Conservation (phyloP, 1,284 basidiomycete species). For the Neolentinus lepideus region DNA sequence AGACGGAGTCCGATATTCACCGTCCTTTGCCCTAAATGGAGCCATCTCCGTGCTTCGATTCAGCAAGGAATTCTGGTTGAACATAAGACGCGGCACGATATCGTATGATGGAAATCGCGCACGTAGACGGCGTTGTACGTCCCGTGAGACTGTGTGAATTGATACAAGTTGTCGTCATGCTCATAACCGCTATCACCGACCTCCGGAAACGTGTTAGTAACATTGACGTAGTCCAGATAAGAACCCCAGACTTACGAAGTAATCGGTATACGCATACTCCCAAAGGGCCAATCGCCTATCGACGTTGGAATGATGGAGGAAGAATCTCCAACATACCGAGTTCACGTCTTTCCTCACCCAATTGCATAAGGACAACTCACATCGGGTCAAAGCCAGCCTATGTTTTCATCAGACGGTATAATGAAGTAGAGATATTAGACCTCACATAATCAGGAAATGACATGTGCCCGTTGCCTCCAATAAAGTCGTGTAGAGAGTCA, state of each 20-base stretch:
- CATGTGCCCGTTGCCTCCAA: neutral
- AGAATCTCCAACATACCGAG: slow-evolving; percentile 8
- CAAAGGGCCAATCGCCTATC: slow-evolving; percentile 12
- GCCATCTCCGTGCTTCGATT: slow-evolving; percentile 1
- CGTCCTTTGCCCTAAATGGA: slow-evolving; percentile 4
- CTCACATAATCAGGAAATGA: neutral
- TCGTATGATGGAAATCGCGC: neutral
- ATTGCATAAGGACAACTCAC: too few relatives aligned
- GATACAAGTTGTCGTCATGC: neutral
- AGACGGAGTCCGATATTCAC: slow-evolving; percentile 4
- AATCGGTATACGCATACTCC: slow-evolving; percentile 13
- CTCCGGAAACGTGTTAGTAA: neutral
- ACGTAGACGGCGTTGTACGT: slow-evolving; percentile 4
- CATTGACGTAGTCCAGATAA: neutral
- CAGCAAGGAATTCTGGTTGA: neutral
- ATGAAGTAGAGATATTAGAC: neutral
- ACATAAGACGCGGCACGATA: neutral
- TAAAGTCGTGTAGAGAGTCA: neutral
- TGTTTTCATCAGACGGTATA: too few relatives aligned
- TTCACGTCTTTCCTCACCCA: too few relatives aligned
- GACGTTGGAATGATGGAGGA: slow-evolving; percentile 12
- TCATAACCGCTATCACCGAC: neutral
- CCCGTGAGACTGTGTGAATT: neutral
- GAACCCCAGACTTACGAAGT: slow-evolving; percentile 4
- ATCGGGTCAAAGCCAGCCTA: neutral